Evolutionary conservation across 164 flowering plant genomes (phyloP), one percentile per base, ranked within the genome.

Genomic region (Warburgia ugandensis): DNA sequence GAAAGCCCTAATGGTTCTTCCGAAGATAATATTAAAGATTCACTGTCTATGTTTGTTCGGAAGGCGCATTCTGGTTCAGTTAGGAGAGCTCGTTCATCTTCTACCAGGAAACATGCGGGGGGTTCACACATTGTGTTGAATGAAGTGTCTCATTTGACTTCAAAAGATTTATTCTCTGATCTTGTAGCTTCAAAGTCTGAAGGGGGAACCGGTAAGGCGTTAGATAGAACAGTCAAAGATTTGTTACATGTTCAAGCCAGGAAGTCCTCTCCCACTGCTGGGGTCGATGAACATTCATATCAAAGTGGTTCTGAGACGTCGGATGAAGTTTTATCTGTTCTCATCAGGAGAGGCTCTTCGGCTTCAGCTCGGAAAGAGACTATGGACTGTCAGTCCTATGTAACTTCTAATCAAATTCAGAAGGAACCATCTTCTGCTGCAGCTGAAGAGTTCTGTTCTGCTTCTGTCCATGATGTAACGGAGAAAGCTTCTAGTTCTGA

Each of bases 361-460:
- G 47, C 19, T 16, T 23, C 39, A 32, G 52, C 26, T 56, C 53
- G 27, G n/a, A 45, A 49, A 50, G 52, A 39, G 29, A 32, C 25
- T 12, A 29, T 21, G 14, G 60, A 61, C 31, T 36, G 48, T 47
- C 61, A 20, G n/a, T n/a, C n/a, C n/a, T n/a, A n/a, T n/a, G n/a
- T n/a, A 31, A 22, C 26, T 42, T 55, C 57, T 23, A 22, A 53
- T 16, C 28, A 23, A 33, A 45, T 29, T 16, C 35, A 32, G 44
- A 57, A 38, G 7, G 45, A 51, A 6, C 28, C 32, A 16, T 31
- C 33, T 14, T 13, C 26, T 43, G 46, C 14, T 8, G 14, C 14
- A 9, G 8, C n/a, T 3, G 27, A 43, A 43, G 0, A 1, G 6
- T 9, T 3, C 4, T 20, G 27, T 22, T 11, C 12, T 30, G 29